These are phyloP conservation scores for Gossypium australe DNA, from an alignment of 345 rosid species.

Conservation along the genomic window DNA sequence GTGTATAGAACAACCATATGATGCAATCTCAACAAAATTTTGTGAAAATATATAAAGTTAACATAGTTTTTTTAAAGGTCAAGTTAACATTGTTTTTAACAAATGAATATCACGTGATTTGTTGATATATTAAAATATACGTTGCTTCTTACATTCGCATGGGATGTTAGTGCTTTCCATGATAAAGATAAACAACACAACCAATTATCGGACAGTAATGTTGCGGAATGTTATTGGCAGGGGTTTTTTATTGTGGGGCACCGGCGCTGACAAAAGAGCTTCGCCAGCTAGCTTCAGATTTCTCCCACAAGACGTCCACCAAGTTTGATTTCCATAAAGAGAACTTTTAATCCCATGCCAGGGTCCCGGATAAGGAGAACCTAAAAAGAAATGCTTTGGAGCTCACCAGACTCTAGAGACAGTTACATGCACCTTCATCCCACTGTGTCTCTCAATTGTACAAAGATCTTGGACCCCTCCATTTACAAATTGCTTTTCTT, in stretches of 20 bases:
- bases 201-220: too few relatives aligned
- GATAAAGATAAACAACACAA: too few relatives aligned
- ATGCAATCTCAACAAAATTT: too few relatives aligned
- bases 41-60: too few relatives aligned
- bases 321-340: slow-evolving; percentile 76
- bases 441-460: neutral
- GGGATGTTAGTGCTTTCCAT: neutral
- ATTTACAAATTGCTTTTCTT: neutral
- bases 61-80: too few relatives aligned
- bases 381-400: too few relatives aligned
- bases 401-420: too few relatives aligned
- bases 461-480: neutral
- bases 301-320: slow-evolving; percentile 69
- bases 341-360: slow-evolving; percentile 36
- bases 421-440: neutral
- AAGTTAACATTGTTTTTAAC: too few relatives aligned
- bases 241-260: slow-evolving; percentile 79
- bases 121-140: too few relatives aligned
- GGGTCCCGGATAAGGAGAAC: neutral
- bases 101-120: too few relatives aligned
- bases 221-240: slow-evolving; percentile 27
- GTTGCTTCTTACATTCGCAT: too few relatives aligned
- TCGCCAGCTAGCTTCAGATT: slow-evolving; percentile 63
- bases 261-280: slow-evolving; percentile 64
- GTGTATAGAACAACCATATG: too few relatives aligned